Evolutionary conservation across 2,329 filamentous ascomycete species (phyloP).

Genomic region (Coniochaeta ligniaria): DNA sequence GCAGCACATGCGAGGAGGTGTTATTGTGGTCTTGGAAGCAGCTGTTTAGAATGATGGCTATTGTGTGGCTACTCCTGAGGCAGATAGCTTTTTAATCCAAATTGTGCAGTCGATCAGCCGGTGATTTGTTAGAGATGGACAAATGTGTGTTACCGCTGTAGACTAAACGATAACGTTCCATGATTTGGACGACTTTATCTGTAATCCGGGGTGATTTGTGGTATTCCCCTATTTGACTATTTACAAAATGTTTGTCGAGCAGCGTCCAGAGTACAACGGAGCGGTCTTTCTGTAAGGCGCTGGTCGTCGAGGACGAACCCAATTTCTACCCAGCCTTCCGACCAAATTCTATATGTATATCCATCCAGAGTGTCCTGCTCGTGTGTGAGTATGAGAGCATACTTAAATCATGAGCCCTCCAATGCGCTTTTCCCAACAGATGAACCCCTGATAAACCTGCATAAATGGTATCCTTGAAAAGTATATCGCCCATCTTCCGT

Average conservation of each 20-base stretch:
- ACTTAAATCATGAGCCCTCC: not conserved
- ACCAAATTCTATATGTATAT: not conserved
- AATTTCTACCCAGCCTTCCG: not conserved
- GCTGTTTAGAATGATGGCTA: too few relatives aligned
- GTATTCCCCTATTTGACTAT: not conserved
- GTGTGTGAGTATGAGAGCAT: not conserved
- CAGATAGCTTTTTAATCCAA: not conserved
- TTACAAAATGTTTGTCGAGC: not conserved
- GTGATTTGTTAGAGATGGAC: too few relatives aligned
- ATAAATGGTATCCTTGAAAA: not conserved
- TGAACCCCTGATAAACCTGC: not conserved
- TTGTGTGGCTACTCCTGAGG: not conserved
- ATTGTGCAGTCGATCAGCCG: not conserved
- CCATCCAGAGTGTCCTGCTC: not conserved
- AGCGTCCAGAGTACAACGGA: not conserved
- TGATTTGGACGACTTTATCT: too few relatives aligned
- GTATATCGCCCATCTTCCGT: not conserved
- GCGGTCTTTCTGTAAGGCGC: not conserved
- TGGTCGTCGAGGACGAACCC: not conserved
- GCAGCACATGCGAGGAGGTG: too few relatives aligned
- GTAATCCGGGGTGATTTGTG: not conserved
- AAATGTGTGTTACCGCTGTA: too few relatives aligned
- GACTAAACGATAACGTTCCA: too few relatives aligned
- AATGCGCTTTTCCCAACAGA: not conserved
- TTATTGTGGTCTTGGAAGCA: too few relatives aligned